Evolutionary conservation across 306 rosid species (phyloP), one percentile per base, ranked within the genome.

Genomic region (Gastrolobium bilobum): DNA sequence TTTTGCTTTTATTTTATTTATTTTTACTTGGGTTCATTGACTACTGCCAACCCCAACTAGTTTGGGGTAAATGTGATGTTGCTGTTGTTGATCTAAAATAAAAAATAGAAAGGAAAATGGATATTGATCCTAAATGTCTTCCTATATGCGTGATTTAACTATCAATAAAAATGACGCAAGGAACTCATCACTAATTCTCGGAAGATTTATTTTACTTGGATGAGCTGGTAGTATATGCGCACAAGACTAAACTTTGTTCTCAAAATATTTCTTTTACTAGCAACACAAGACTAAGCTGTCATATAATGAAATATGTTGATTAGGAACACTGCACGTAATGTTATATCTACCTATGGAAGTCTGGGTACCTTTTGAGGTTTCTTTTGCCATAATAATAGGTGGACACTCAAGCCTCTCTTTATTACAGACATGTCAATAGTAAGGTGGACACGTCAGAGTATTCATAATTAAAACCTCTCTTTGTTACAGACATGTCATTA

Each of bases 101-200:
- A 7, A 54, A 76, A 51, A 13, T 58, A 42, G 5, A 73, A 53
- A 38, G 20, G 39, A 52, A 47, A 37, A 35, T 33, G 1, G 42
- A 59, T 56, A 13, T 33, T 31, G 48, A 54, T 53, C 58, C 5
- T 46, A 56, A 42, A 14, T 26, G 39, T 14, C n/a, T 43, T 43
- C 38, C 58, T 51, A 30, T 38, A n/a, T 54, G 75, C 57, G 43
- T 54, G 68, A 30, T 14, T 64, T 66, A 54, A 77, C 38, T 53
- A 40, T 42, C 54, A 10, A 46, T 14, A 31, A 31, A 14, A 77
- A 67, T 35, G 58, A 14, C 6, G 2, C 38, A 10, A 54, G 66
- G 47, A 77, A 66, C 75, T 77, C 9, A 6, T 67, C 38, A 13
- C 52, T 46, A 33, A 56, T 72, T 40, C 56, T 11, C 3, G 4